Percentiles rank a stretch among this genome's conserved stretches.
These are phyloP conservation scores for Periconia sp. DNA, from an alignment of 2,329 filamentous ascomycete species.

Conservation along the genomic window DNA sequence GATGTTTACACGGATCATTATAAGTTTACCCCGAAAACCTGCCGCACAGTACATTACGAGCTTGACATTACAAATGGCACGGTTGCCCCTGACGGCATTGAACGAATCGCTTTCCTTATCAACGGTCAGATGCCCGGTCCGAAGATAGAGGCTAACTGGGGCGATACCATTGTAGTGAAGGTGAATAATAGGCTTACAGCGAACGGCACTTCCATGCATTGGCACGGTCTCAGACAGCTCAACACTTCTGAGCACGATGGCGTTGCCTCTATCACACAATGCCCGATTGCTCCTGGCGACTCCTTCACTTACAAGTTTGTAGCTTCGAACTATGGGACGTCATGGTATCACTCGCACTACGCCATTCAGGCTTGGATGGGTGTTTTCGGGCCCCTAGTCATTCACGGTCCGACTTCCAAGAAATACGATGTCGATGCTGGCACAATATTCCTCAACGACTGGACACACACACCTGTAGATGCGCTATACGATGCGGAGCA, in stretches of 20 bases:
- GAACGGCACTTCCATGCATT: constrained; percentile 50
- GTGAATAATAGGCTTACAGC: constrained; percentile 37
- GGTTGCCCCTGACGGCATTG: neutral
- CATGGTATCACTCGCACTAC: constrained; percentile 44
- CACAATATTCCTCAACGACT: constrained; percentile 37
- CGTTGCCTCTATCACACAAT: constrained; percentile 49
- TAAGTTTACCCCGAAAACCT: constrained; percentile 45
- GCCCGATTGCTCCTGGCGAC: constrained; percentile 48
- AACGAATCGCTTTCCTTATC: constrained; percentile 10
- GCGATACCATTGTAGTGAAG: constrained; percentile 19
- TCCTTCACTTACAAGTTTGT: constrained; percentile 31
- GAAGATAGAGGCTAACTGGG: constrained; percentile 26
- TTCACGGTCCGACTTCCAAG: constrained; percentile 32
- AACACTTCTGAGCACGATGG: constrained; percentile 49
- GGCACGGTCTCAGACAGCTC: constrained; percentile 47
- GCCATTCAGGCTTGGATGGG: constrained; percentile 34
- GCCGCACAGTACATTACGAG: constrained; percentile 47
- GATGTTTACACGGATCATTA: constrained; percentile 45
- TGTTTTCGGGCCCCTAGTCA: constrained; percentile 32
- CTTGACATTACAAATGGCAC: constrained; percentile 47
- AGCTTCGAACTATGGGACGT: constrained; percentile 29
- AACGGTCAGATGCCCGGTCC: constrained; percentile 29
- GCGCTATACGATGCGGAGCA: constrained; percentile 30
- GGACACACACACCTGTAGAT: constrained; percentile 34
- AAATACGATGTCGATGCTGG: constrained; percentile 37